phyloP scores from a whole-genome alignment of 768 basidiomycete species.

The Podaxis sp. region DNA sequence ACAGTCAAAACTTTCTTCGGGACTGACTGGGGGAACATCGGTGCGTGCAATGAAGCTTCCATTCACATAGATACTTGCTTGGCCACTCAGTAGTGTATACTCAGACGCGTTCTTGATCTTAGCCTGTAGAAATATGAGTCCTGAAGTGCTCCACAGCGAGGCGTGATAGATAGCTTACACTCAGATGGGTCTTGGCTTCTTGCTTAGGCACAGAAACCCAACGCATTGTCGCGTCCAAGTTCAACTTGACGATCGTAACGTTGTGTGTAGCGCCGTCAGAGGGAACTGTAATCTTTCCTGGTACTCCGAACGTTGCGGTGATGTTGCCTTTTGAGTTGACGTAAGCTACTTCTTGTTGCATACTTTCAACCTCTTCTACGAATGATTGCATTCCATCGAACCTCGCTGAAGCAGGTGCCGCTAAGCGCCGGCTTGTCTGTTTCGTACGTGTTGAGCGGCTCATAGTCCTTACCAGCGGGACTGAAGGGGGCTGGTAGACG shows the following conservation, averaged over 20 bases:
- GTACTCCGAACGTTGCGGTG: constrained; percentile 41
- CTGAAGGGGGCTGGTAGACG: constrained; percentile 18
- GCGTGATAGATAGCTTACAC: constrained; percentile 23
- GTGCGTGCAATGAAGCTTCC: constrained; percentile 55
- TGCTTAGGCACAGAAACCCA: constrained; percentile 43
- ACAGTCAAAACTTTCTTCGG: constrained; percentile 45
- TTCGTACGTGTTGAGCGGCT: not conserved
- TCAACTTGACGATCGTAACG: constrained; percentile 39
- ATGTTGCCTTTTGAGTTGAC: constrained; percentile 39
- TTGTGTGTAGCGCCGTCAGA: constrained; percentile 40
- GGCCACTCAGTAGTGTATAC: constrained; percentile 49
- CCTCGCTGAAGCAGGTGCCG: not conserved
- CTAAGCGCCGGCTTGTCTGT: no score
- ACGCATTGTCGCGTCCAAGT: constrained; percentile 38
- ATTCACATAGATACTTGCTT: constrained; percentile 53
- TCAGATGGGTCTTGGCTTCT: constrained; percentile 38
- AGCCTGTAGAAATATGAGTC: constrained; percentile 29
- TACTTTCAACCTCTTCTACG: constrained; percentile 9
- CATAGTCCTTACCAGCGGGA: not conserved
- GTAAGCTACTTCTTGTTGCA: constrained; percentile 22
- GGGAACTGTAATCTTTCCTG: constrained; percentile 42
- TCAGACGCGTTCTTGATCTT: constrained; percentile 54
- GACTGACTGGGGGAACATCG: constrained; percentile 38
- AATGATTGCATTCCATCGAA: no score
- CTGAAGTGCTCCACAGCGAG: not conserved